phyloP scores from a whole-genome alignment of 2,329 filamentous ascomycete species.

The Ilyonectria mors-panacis region DNA sequence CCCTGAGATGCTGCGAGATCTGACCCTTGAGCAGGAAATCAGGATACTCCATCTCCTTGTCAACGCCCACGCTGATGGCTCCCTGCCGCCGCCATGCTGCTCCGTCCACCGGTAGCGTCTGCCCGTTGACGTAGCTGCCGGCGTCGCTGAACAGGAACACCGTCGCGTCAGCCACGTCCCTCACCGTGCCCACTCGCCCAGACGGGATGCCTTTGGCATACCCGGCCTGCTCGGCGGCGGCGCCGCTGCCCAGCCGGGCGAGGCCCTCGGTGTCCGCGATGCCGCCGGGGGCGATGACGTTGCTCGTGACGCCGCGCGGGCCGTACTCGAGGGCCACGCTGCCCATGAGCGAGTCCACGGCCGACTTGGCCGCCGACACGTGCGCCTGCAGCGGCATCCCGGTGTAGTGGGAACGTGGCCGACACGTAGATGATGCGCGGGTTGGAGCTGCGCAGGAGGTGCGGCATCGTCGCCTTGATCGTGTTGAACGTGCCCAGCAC shows the following conservation, averaged over 20 bases:
- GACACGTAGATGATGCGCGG: conserved; percentile 92
- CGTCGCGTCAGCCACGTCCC: conserved; percentile 93
- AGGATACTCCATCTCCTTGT: conserved; percentile 66
- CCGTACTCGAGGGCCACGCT: conserved; percentile 91
- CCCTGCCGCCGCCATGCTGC: conserved; percentile 69
- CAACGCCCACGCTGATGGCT: conserved; percentile 62
- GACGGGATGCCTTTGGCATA: conserved; percentile 72
- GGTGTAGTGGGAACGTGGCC: conserved; percentile 92
- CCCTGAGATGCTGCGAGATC: conserved; percentile 53
- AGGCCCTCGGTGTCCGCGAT: conserved; percentile 89
- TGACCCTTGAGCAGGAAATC: conserved; percentile 60
- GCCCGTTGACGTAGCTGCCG: conserved; percentile 88
- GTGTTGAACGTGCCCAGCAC: conserved; percentile 95
- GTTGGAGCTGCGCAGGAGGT: conserved; percentile 81
- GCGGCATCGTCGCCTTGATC: conserved; percentile 89
- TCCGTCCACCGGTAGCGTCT: conserved; percentile 82
- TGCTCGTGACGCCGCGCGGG: conserved; percentile 87
- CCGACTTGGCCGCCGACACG: conserved; percentile 92
- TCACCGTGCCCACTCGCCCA: conserved; percentile 83
- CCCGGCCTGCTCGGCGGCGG: conserved; percentile 50
- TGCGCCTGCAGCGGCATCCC: conserved; percentile 90
- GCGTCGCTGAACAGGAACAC: conserved; percentile 90
- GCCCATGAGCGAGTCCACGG: conserved; percentile 86
- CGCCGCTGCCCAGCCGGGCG: conserved; percentile 69
- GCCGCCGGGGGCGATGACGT: conserved; percentile 89